Evolutionary conservation across 2,329 filamentous ascomycete genomes (phyloP), one percentile per base, ranked within the genome.

Genomic region (Pseudonectria buxi): DNA sequence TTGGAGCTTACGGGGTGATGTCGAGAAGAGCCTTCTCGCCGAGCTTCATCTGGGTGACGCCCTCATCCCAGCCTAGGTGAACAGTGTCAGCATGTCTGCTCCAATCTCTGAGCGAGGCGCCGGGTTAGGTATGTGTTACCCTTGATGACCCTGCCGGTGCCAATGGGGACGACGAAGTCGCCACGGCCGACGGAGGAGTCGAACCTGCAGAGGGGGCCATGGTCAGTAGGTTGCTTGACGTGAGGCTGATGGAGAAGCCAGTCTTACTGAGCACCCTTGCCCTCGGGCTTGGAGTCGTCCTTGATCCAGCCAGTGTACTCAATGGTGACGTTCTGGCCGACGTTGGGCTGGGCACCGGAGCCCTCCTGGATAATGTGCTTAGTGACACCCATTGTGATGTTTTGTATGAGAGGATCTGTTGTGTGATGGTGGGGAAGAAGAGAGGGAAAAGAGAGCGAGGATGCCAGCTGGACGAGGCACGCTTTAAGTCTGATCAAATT

Each of bases 281-380:
- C 69, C 39, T 77, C 70, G 13, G 73, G 63, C 59, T 76, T 65
- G 45, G 56, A 64, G 14, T 68, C 55, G 55, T 94, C 81, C 65
- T 83, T 84, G 45, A 96, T 73, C 66, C 71, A 95, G 53, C 92
- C 92, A 28, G 83, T 92, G 74, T 96, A 96, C 66, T 92, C 78
- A 57, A 96, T 94, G 56, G 75, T 77, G 55, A 96, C 86, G 16
- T 66, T 76, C 60, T 95, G 79, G 47, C 86, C 83, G 12, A 57
- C 53, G 47, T 64, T 57, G 39, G 90, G 85, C 46, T 63, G 68
- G 53, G 78, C 59, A 38, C 72, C 71, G 54, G 73, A 72, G 55
- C 90, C 89, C 44, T 74, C 62, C 25, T 64, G 56, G 51, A 81
- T 60, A 45, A 75, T 63, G 32, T 71, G 73, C 71, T 87, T 94